phyloP scores from a whole-genome alignment of 768 basidiomycete species.

The Xerocomellus amylosporus region DNA sequence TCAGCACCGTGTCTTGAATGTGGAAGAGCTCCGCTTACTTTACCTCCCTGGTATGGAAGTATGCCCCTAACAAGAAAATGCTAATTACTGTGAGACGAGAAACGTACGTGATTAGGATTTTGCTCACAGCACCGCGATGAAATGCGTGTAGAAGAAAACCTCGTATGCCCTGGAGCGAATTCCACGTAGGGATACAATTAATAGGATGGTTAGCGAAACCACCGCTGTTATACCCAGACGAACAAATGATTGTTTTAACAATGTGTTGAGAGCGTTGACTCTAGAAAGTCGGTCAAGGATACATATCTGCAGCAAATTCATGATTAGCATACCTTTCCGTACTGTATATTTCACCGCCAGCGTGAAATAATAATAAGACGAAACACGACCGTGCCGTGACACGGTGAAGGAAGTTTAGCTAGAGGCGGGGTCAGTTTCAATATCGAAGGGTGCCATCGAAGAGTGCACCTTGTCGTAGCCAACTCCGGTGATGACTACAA shows the following conservation, averaged over 20 bases:
- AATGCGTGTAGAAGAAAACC: conserved; percentile 50
- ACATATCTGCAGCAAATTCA: neutral
- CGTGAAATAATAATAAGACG: conserved; percentile 50
- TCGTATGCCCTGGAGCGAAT: conserved; percentile 49
- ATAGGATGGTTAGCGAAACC: conserved; percentile 41
- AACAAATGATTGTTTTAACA: conserved; percentile 19
- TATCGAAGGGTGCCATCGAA: neutral
- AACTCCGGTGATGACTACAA: conserved; percentile 28
- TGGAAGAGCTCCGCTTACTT: conserved; percentile 10
- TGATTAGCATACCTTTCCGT: conserved; percentile 1
- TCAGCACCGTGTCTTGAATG: neutral
- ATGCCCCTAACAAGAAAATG: conserved; percentile 39
- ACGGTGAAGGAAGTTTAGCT: conserved; percentile 47
- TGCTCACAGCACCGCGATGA: conserved; percentile 41
- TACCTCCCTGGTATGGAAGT: conserved; percentile 36
- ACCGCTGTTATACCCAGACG: conserved; percentile 37
- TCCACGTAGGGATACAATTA: conserved; percentile 47
- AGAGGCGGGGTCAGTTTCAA: neutral
- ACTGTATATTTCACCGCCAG: conserved; percentile 18
- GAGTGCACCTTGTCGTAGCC: conserved; percentile 26
- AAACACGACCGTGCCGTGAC: conserved; percentile 47
- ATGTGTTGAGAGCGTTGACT: rapidly evolving
- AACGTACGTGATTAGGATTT: rapidly evolving
- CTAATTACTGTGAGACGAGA: conserved; percentile 15
- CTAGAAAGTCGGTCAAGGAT: conserved; percentile 3